phyloP scores from a whole-genome alignment of 768 basidiomycete genomes.

The Lyophyllum decastes region DNA sequence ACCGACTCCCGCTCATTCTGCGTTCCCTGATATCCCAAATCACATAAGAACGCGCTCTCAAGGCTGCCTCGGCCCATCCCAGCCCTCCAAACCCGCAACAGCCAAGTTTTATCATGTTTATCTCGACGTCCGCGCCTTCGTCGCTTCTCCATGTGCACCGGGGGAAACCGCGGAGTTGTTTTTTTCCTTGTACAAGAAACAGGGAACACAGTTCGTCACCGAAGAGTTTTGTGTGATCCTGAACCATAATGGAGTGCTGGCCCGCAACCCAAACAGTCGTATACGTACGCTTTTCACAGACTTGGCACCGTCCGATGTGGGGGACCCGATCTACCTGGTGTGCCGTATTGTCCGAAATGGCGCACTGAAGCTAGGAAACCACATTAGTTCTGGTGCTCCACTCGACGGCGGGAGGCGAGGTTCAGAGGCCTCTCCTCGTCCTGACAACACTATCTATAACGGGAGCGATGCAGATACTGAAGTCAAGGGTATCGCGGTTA shows the following conservation, averaged over 20 bases:
- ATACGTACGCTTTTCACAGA: conserved; percentile 91
- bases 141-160: conserved; percentile 85
- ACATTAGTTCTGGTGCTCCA: conserved; percentile 46
- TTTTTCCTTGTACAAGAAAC: conserved; percentile 90
- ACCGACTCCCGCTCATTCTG: conserved; percentile 68
- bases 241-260: conserved; percentile 87
- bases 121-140: conserved; percentile 89
- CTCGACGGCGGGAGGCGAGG: conserved; percentile 50
- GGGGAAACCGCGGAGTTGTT: conserved; percentile 93
- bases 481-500: conserved; percentile 10
- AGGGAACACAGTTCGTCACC: conserved; percentile 83
- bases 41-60: conserved; percentile 42
- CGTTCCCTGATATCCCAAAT: conserved; percentile 60
- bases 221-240: conserved; percentile 91
- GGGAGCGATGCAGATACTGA: conserved; percentile 23
- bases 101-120: conserved; percentile 88
- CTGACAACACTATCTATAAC: conserved; percentile 27
- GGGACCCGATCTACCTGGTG: conserved; percentile 85
- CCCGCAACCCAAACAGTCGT: conserved; percentile 73
- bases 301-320: conserved; percentile 82
- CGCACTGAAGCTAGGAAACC: conserved; percentile 71
- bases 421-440: conserved; percentile 51
- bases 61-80: conserved; percentile 27
- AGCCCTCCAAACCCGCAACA: conserved; percentile 38
- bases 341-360: conserved; percentile 91